Evolutionary conservation across 257 asterid species (phyloP).

Genomic region (Gentiana straminea): DNA sequence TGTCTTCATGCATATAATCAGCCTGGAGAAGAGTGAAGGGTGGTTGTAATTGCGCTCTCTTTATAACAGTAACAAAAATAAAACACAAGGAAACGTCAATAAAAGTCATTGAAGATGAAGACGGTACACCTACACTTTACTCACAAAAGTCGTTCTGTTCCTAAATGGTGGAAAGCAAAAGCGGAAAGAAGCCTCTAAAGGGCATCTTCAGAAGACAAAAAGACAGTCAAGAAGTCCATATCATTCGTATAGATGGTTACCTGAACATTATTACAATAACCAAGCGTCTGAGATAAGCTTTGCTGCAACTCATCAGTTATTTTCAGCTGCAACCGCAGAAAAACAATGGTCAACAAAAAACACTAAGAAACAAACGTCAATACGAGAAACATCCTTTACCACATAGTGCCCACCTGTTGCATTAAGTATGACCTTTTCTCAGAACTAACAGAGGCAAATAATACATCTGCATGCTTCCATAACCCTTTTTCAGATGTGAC

Average conservation of each 20-base stretch:
- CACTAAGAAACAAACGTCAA: slow-evolving; percentile 2
- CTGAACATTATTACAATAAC: slow-evolving; percentile 28
- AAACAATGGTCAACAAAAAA: slow-evolving; percentile 10
- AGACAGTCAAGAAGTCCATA: not conserved
- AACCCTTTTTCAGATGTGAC: slow-evolving; percentile 63
- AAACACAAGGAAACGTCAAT: no score
- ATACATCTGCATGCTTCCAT: slow-evolving; percentile 72
- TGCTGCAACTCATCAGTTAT: slow-evolving; percentile 44
- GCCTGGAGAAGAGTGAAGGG: slow-evolving; percentile 28
- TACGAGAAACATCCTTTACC: slow-evolving; percentile 7
- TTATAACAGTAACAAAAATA: not conserved
- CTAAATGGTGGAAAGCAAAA: no score
- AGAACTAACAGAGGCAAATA: slow-evolving; percentile 51
- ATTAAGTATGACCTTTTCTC: slow-evolving; percentile 54
- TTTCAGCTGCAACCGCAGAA: slow-evolving; percentile 43
- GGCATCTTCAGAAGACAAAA: no score
- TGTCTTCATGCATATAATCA: slow-evolving; percentile 30
- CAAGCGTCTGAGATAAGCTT: slow-evolving; percentile 28
- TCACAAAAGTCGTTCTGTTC: no score
- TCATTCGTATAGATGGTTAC: slow-evolving; percentile 9
- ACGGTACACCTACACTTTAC: no score
- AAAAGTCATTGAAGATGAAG: no score
- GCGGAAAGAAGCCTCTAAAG: no score
- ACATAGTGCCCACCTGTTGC: slow-evolving; percentile 45
- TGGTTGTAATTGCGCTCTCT: slow-evolving; percentile 1